A percentile compares a stretch with the other conserved stretches of the same genome.
These are phyloP conservation scores for Pleurotus ostreatus DNA, from an alignment of 768 basidiomycete genomes.

Conservation along the genomic window DNA sequence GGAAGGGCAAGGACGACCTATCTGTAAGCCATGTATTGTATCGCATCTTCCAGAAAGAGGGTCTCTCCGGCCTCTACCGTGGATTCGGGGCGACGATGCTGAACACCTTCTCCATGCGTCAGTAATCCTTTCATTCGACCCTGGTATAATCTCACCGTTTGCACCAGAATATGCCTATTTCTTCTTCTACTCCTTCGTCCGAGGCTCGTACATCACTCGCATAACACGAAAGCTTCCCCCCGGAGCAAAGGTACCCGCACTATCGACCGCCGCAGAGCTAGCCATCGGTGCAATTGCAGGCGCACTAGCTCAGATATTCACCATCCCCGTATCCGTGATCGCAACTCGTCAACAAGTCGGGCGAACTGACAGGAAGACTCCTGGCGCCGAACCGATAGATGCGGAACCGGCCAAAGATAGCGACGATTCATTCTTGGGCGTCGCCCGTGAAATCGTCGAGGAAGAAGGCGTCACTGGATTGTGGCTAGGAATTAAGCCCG, in stretches of 20 bases:
- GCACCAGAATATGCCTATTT: slow-evolving; percentile 94
- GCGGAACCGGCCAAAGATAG: slow-evolving; percentile 18
- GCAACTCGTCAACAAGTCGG: slow-evolving; percentile 96
- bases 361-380: slow-evolving; percentile 20
- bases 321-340: slow-evolving; percentile 96
- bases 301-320: slow-evolving; percentile 94
- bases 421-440: slow-evolving; percentile 58
- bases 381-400: not conserved
- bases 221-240: slow-evolving; percentile 53
- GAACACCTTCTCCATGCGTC: slow-evolving; percentile 97
- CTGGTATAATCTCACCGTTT: not conserved
- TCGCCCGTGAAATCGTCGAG: slow-evolving; percentile 81
- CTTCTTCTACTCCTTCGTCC: slow-evolving; percentile 95
- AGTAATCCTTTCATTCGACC: slow-evolving; percentile 27
- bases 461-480: slow-evolving; percentile 86
- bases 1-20: slow-evolving; percentile 48
- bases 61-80: slow-evolving; percentile 77
- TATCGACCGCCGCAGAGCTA: slow-evolving; percentile 80
- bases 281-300: slow-evolving; percentile 89
- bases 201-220: slow-evolving; percentile 76
- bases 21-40: slow-evolving; percentile 64
- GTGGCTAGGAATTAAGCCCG: slow-evolving; percentile 91
- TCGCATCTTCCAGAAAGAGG: slow-evolving; percentile 76
- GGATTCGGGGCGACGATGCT: slow-evolving; percentile 97
- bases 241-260: slow-evolving; percentile 54